Evolutionary conservation across 192 early-diverging fungal species (phyloP).

Genomic region (Umbelopsis vinacea): DNA sequence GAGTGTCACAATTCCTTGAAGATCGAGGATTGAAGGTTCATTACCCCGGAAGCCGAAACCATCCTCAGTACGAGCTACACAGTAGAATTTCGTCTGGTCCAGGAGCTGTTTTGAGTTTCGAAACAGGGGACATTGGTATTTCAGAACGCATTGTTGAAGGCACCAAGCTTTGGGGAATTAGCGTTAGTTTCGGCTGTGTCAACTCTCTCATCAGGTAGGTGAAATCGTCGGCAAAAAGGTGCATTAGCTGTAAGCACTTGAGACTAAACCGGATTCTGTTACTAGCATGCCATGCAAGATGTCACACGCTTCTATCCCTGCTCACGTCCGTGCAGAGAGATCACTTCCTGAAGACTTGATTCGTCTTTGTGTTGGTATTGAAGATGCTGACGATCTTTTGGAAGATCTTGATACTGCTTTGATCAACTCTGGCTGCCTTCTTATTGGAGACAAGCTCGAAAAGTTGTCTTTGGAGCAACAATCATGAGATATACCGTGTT

Average conservation of each 20-base stretch:
- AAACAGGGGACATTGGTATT: constrained; percentile 82
- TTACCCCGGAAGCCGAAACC: constrained; percentile 83
- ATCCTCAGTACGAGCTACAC: constrained; percentile 88
- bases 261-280: neutral
- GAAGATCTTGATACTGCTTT: constrained; percentile 85
- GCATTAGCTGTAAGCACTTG: too few species aligned
- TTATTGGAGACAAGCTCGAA: constrained; percentile 11
- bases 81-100: constrained; percentile 76
- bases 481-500: neutral
- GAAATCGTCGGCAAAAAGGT: neutral
- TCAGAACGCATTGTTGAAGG: constrained; percentile 84
- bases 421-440: constrained; percentile 59
- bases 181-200: constrained; percentile 97
- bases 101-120: constrained; percentile 95
- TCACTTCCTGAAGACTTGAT: constrained; percentile 96
- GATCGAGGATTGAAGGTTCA: constrained; percentile 81
- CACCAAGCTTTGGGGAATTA: constrained; percentile 86
- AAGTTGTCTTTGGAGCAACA: constrained; percentile 12
- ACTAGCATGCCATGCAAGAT: constrained; percentile 94
- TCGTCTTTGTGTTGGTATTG: constrained; percentile 94
- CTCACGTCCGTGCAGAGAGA: constrained; percentile 82
- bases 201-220: constrained; percentile 92
- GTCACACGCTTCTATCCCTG: constrained; percentile 97
- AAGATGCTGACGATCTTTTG: constrained; percentile 89
- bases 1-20: constrained; percentile 85